These are phyloP conservation scores for Epichloe uncinata DNA, from an alignment of 2,329 filamentous ascomycete genomes.

Conservation along the genomic window DNA sequence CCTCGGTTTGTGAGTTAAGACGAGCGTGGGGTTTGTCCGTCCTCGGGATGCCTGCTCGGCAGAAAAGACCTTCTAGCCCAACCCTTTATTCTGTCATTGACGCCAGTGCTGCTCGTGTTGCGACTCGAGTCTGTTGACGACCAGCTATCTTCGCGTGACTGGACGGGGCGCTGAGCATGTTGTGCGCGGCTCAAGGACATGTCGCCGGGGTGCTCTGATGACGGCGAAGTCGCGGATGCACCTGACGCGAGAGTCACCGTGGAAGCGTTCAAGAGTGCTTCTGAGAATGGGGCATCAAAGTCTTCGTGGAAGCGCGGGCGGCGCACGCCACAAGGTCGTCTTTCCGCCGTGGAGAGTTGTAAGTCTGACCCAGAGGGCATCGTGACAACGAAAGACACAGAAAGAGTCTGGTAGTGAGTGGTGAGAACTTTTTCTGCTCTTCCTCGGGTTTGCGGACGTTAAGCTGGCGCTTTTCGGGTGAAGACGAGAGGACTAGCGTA, in stretches of 20 bases:
- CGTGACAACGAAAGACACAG: conserved; percentile 8
- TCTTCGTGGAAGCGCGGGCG: conserved; percentile 25
- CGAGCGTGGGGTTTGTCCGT: not conserved
- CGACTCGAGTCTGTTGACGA: conserved; percentile 16
- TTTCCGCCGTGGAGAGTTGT: conserved; percentile 4
- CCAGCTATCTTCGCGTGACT: conserved; percentile 13
- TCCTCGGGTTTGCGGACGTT: not conserved
- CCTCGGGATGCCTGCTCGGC: conserved; percentile 9
- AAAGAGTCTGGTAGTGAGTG: not conserved
- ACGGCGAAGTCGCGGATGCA: not conserved
- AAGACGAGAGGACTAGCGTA: too few relatives aligned
- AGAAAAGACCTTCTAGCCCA: conserved; percentile 22
- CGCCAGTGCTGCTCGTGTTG: conserved; percentile 11
- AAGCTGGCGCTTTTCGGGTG: too few relatives aligned
- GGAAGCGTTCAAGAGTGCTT: conserved; percentile 20
- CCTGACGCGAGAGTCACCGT: conserved; percentile 16
- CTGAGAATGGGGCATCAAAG: conserved; percentile 25
- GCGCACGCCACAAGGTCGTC: conserved; percentile 8
- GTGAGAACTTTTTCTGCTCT: not conserved
- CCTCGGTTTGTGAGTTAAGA: not conserved
- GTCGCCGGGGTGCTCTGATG: conserved; percentile 1
- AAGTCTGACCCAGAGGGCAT: conserved; percentile 14
- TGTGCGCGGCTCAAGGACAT: not conserved
- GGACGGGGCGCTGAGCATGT: not conserved
- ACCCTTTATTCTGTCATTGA: conserved; percentile 20